Conservation (phyloP, 2,329 filamentous ascomycete species). For the Fusarium sp. region DNA sequence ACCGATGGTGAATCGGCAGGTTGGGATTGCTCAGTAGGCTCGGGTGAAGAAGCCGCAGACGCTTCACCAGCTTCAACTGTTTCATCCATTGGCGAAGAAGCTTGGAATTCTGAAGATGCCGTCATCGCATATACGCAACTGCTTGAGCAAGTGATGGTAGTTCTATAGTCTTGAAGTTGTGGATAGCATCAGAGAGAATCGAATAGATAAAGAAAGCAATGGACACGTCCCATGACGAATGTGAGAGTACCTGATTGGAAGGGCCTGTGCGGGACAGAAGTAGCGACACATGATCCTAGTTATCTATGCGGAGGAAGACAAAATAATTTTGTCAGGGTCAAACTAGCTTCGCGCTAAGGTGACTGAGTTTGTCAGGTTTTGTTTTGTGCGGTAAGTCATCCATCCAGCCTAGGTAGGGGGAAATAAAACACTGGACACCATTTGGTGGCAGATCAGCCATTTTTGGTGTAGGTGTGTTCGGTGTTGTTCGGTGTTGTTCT, state of each 20-base stretch:
- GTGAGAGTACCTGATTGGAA: conserved; percentile 2
- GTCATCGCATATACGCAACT: background rate
- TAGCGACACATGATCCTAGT: background rate
- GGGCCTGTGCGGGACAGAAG: background rate
- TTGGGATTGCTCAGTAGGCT: too few relatives aligned
- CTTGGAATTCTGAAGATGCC: background rate
- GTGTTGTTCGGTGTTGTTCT: too few relatives aligned
- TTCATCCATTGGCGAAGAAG: background rate
- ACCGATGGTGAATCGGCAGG: too few relatives aligned
- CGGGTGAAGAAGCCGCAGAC: too few relatives aligned
- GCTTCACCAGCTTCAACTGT: background rate
- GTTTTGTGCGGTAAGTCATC: background rate
- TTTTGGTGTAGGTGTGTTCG: too few relatives aligned
- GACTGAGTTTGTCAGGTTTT: conserved; percentile 14
- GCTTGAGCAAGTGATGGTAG: background rate
- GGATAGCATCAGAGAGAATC: background rate
- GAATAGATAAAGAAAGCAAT: conserved; percentile 3
- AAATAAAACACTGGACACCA: too few relatives aligned
- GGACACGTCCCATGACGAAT: background rate
- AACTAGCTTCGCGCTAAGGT: conserved; percentile 10
- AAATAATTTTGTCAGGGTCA: background rate
- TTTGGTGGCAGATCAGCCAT: too few relatives aligned
- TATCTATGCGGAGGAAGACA: too few relatives aligned
- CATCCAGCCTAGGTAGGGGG: too few relatives aligned
- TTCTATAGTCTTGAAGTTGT: too few relatives aligned